These are phyloP conservation scores for Rhipidocladum racemiflorum DNA, from an alignment of 176 grass and related monocot genomes.

Conservation along the genomic window DNA sequence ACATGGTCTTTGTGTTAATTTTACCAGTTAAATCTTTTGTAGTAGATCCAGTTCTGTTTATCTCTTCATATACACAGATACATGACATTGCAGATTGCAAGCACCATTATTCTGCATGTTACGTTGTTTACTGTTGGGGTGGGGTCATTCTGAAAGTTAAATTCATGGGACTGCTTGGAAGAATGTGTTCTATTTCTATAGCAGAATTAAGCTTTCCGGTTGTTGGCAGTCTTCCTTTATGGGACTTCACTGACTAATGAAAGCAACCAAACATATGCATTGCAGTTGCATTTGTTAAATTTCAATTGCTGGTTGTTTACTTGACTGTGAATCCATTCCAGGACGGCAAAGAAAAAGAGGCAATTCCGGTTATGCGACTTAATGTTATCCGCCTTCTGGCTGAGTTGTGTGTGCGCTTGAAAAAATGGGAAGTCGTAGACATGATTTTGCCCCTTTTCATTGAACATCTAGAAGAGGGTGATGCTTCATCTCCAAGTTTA, in stretches of 20 bases:
- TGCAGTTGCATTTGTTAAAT: conserved; percentile 34
- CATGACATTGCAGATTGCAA: background rate
- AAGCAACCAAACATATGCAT: conserved; percentile 30
- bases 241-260: conserved; percentile 12
- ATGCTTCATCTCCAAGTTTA: conserved; percentile 85
- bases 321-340: conserved; percentile 39
- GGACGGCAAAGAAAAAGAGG: conserved; percentile 90
- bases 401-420: conserved; percentile 80
- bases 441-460: conserved; percentile 99
- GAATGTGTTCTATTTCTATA: conserved; percentile 26
- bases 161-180: background rate
- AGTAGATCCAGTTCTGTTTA: background rate
- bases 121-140: background rate
- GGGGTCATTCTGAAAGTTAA: conserved; percentile 2
- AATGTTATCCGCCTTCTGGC: conserved; percentile 89
- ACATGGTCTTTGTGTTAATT: conserved; percentile 10
- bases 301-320: conserved; percentile 27
- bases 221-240: conserved; percentile 14
- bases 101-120: background rate
- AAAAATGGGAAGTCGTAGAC: conserved; percentile 99
- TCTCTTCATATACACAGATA: background rate
- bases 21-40: conserved; percentile 1
- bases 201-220: conserved; percentile 18
- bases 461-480: conserved; percentile 97
- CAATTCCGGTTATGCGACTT: conserved; percentile 74